These are phyloP conservation scores for Warburgia ugandensis DNA, from an alignment of 164 flowering plant genomes.

Conservation along the genomic window DNA sequence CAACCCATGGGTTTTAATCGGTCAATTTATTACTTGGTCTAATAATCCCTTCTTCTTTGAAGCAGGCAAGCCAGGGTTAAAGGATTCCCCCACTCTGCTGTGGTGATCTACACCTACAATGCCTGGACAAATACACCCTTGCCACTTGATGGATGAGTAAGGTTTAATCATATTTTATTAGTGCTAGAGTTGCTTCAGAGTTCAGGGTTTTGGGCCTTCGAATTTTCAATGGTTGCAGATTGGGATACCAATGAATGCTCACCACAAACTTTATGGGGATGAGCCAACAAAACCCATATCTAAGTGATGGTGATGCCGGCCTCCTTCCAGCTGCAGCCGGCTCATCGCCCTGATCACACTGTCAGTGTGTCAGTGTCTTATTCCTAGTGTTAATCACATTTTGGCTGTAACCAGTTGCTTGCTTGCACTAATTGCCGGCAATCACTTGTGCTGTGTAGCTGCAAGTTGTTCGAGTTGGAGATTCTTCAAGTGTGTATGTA, in stretches of 20 bases:
- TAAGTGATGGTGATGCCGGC: slow-evolving; percentile 12
- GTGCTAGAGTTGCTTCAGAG: not conserved
- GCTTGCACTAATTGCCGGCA: slow-evolving; percentile 5
- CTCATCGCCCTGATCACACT: slow-evolving; percentile 19
- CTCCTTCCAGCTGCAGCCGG: slow-evolving; percentile 14
- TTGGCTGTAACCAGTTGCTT: slow-evolving; percentile 1
- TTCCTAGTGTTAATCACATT: slow-evolving; percentile 11
- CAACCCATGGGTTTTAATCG: too few relatives aligned
- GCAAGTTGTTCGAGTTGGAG: too few relatives aligned
- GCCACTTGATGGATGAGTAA: not conserved
- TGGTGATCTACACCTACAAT: too few relatives aligned
- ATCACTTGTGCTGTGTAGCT: not conserved
- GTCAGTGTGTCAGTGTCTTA: slow-evolving; percentile 24
- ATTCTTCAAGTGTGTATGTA: too few relatives aligned
- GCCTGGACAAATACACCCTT: too few relatives aligned
- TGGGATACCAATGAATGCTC: slow-evolving; percentile 8
- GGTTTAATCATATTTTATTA: not conserved
- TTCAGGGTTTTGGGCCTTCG: too few relatives aligned
- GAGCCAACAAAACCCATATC: slow-evolving; percentile 11
- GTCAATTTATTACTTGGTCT: too few relatives aligned
- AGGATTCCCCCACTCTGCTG: too few relatives aligned
- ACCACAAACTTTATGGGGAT: slow-evolving; percentile 10
- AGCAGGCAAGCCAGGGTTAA: too few relatives aligned
- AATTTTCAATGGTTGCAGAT: too few relatives aligned
- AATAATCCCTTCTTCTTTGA: too few relatives aligned